Evolutionary conservation across 1,284 basidiomycete genomes (phyloP).

Genomic region (Abortiporus biennis): DNA sequence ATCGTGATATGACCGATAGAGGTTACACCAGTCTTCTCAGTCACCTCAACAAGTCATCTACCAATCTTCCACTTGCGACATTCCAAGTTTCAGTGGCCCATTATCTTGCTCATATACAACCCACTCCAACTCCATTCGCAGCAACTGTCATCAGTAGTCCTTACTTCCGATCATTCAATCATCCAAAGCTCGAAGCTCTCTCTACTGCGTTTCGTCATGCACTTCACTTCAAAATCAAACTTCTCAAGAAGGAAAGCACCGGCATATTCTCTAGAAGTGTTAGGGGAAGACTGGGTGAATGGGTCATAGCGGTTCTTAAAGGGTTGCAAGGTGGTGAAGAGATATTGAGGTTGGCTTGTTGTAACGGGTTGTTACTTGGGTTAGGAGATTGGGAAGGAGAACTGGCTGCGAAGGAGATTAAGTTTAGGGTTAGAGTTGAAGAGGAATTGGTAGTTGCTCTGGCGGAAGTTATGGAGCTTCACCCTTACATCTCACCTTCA

Average conservation of each 20-base stretch:
- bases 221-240: constrained; percentile 45
- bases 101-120: constrained; percentile 49
- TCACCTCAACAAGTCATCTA: constrained; percentile 47
- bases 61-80: constrained; percentile 40
- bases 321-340: constrained; percentile 61
- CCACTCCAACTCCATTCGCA: constrained; percentile 56
- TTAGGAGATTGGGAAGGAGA: constrained; percentile 46
- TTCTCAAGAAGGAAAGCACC: constrained; percentile 29
- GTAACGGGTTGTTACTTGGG: constrained; percentile 58
- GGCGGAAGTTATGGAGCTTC: constrained; percentile 66
- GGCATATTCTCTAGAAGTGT: constrained; percentile 39
- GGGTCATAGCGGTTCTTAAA: constrained; percentile 50
- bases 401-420: constrained; percentile 15
- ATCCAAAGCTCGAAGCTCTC: constrained; percentile 47
- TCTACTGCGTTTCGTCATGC: constrained; percentile 57
- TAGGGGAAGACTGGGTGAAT: constrained; percentile 36
- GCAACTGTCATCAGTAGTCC: constrained; percentile 61
- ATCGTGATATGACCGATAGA: constrained; percentile 23
- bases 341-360: constrained; percentile 51
- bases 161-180: constrained; percentile 33
- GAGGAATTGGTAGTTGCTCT: constrained; percentile 60
- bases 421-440: constrained; percentile 38
- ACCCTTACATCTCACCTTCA: constrained; percentile 27
- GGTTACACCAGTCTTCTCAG: constrained; percentile 49
- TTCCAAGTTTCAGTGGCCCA: constrained; percentile 58